Base-by-base conservation (phyloP, 2,329 filamentous ascomycete species). In the Leptographium lundbergii region DNA sequence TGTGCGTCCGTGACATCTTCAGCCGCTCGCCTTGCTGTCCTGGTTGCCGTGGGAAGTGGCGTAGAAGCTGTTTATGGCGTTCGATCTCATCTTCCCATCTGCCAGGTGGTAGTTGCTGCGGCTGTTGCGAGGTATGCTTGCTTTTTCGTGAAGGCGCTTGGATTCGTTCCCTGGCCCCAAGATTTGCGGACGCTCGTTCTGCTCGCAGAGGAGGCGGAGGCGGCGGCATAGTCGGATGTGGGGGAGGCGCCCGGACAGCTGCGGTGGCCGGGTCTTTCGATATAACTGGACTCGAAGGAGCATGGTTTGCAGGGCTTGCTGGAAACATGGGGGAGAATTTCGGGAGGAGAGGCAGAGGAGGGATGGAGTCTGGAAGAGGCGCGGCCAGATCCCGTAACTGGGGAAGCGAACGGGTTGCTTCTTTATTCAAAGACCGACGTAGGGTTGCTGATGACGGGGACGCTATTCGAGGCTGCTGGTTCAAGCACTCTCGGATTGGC, bases 371-470 rank as follows among this genome's bases (percentile, higher is more conserved):
- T 10, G 58, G 58, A 7, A 58, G 62, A 13, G 54, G 52, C 3
- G 25, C 54, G 24, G 27, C 24, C 9, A 57, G 11, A 17, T 19
- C 52, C 4, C 59, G 61, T 6, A 64, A 36, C 29, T 63, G 63
- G 13, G 63, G 63, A 39, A 63, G 48, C 3, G 63, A 64, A 13
- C 62, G 62, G 45, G 57, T 61, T 11, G 61, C 24, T 6, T 57
- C 56, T 14, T 56, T 39, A 25, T 58, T 62, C 14, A 63, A 17
- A 58, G 59, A 2, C 52, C 54, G 13, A 32, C 47, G 25, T 27
- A 51, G 32, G 53, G 42, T 22, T 13, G 36, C 9, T 19, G 42
- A 24, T 6, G 36, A 13, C 25, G 25, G 11, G 5, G 34, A 24
- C 17, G 22, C 1, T n/a, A 1, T 36, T 11, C 4, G 34, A 3